Base-by-base conservation (phyloP, 441 rosid species). In the Jatropha podagrica region DNA sequence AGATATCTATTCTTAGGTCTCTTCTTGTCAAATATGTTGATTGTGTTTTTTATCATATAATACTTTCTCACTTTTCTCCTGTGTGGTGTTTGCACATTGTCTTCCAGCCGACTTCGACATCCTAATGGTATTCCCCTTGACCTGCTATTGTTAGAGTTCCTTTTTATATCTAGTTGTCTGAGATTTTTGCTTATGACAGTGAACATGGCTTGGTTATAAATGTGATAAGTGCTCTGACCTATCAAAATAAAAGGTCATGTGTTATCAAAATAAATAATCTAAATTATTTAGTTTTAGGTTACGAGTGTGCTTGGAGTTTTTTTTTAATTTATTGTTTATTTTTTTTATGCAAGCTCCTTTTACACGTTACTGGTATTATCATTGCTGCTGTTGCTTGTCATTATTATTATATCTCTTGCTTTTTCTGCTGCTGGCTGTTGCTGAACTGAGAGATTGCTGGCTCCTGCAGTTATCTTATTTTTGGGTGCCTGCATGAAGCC, bases 401-500 rank as follows among this genome's bases (percentile, higher is more conserved):
- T n/a, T 61, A 38, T 48, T 49, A 49, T 41, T 18, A 17, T 15
- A 17, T 15, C 14, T 5, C 64, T 32, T 72, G 37, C 37, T 4
- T 52, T 67, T 63, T 65, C 37, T 26, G 32, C 51, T 58, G 17
- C 5, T 12, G 17, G 48, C 44, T 32, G 32, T 27, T 69, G 51
- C 65, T 68, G 54, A 73, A 54, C 18, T 18, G 11, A 61, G 12
- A 40, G 55, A 56, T 32, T 71, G 40, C 26, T 76, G 41, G 26
- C 65, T 76, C 54, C 62, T 89, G 95, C 94, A 94, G 98, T 94
- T 70, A 93, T 94, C 81, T 88, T 96, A 73, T 96, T 94, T 85
- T 85, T 94, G 87, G 99, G 99, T 81, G 98, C 98, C 64, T 96
- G 98, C 86, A 90, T 87, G 72, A 90, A 81, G 76, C 99, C 99